Evolutionary conservation across 176 grass and related monocot genomes (phyloP).

Genomic region (Puya raimondii): DNA sequence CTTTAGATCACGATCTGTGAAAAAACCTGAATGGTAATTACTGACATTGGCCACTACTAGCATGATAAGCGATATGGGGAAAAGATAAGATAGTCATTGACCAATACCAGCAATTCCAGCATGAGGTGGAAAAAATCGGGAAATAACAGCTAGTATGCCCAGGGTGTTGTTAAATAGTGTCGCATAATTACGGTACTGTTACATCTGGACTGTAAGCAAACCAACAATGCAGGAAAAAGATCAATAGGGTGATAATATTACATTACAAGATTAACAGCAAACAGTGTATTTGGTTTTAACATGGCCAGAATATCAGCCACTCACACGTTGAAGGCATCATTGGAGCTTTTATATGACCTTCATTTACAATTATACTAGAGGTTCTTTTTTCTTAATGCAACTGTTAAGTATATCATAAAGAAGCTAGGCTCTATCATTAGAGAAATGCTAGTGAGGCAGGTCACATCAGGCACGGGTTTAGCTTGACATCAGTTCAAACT

Average conservation of each 20-base stretch:
- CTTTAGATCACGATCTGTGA: neutral
- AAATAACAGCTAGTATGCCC: too few species aligned
- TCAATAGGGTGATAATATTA: neutral
- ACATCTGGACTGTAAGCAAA: too few species aligned
- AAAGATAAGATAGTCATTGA: too few species aligned
- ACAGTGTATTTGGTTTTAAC: neutral
- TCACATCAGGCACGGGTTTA: neutral
- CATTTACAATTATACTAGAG: neutral
- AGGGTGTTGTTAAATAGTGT: too few species aligned
- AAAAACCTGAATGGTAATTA: too few species aligned
- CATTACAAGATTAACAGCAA: neutral
- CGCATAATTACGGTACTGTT: too few species aligned
- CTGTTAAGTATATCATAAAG: neutral
- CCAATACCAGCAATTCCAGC: too few species aligned
- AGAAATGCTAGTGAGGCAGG: neutral
- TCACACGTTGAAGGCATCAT: neutral
- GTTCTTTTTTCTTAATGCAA: neutral
- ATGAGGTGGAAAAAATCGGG: too few species aligned
- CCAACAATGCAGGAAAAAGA: neutral
- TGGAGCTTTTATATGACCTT: neutral
- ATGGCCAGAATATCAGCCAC: neutral
- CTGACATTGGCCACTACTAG: too few species aligned
- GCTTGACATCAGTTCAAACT: too few species aligned
- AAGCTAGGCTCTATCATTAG: neutral
- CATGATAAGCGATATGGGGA: too few species aligned